A percentile compares a stretch with the other conserved stretches of the same genome.
Evolutionary conservation across 371 early-diverging fungal species (phyloP).

Genomic region (Encephalitozoon hellem): DNA sequence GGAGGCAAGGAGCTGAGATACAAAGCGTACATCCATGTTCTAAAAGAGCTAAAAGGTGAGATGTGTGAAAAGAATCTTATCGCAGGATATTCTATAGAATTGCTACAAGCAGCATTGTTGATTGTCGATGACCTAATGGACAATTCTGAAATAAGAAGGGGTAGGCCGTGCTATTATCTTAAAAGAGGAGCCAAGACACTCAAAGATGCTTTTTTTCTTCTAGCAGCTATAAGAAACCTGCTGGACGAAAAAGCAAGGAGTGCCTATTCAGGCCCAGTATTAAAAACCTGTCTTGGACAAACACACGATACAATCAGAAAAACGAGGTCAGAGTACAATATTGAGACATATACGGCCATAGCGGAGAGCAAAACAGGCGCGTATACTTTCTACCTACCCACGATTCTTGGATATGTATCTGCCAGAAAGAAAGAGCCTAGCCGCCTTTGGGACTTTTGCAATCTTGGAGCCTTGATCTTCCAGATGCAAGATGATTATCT

Average conservation of each 20-base stretch:
- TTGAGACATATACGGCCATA: conserved; percentile 70
- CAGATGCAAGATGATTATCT: conserved; percentile 67
- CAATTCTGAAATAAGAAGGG: conserved; percentile 77
- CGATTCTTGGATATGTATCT: conserved; percentile 57
- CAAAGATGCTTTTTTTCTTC: conserved; percentile 82
- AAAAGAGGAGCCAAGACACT: conserved; percentile 77
- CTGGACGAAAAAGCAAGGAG: neutral
- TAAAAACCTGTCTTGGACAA: conserved; percentile 79
- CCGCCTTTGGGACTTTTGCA: conserved; percentile 9
- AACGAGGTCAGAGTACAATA: neutral
- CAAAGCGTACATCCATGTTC: neutral
- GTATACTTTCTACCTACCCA: conserved; percentile 93
- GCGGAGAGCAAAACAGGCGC: conserved; percentile 90
- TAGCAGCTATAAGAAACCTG: conserved; percentile 60
- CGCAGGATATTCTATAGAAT: neutral
- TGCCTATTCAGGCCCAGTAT: neutral
- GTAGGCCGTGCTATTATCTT: conserved; percentile 85
- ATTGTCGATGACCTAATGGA: conserved; percentile 95
- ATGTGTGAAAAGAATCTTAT: neutral
- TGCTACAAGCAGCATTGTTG: conserved; percentile 82
- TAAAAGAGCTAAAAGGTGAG: neutral
- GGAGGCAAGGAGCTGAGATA: conserved; percentile 11
- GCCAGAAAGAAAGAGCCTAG: neutral
- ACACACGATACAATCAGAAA: conserved; percentile 17
- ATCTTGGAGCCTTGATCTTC: conserved; percentile 80